A percentile compares a stretch with the other conserved stretches of the same genome.
Conservation (phyloP, 2,329 filamentous ascomycete genomes). For the Aspergillus amoenus region DNA sequence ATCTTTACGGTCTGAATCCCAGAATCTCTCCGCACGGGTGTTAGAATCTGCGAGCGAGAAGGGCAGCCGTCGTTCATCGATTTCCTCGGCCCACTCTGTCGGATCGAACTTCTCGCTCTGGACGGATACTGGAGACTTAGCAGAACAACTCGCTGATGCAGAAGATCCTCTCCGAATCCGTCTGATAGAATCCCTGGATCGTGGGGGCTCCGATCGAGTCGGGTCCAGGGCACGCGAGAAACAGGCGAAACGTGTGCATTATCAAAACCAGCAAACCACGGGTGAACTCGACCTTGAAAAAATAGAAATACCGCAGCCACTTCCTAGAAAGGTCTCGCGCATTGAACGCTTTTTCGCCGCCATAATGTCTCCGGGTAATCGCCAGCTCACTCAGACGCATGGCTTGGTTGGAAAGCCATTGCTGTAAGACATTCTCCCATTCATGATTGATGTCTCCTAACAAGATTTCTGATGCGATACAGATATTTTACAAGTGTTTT, state of each 20-base stretch:
- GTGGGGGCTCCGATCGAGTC: constrained; percentile 52
- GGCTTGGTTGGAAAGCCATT: constrained; percentile 95
- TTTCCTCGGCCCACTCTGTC: constrained; percentile 50
- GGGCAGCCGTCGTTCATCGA: constrained; percentile 53
- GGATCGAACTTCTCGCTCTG: constrained; percentile 75
- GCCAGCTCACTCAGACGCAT: constrained; percentile 69
- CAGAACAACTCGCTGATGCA: constrained; percentile 81
- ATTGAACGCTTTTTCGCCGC: constrained; percentile 70
- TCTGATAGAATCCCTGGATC: constrained; percentile 65
- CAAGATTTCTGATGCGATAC: constrained; percentile 24
- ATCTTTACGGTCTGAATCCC: constrained; percentile 55
- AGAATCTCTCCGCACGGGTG: constrained; percentile 36
- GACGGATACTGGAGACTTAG: constrained; percentile 93
- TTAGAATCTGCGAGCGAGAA: constrained; percentile 48
- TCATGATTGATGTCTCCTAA: constrained; percentile 4
- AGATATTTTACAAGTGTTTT: constrained; percentile 93
- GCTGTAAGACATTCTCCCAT: constrained; percentile 62
- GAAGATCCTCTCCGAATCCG: constrained; percentile 77
- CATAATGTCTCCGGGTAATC: constrained; percentile 81
- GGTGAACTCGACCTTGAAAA: constrained; percentile 37
- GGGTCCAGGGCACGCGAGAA: constrained; percentile 34
- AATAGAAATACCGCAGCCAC: constrained; percentile 71
- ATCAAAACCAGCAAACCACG: constrained; percentile 54
- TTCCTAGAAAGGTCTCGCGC: constrained; percentile 62
- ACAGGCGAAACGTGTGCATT: constrained; percentile 68